phyloP scores from a whole-genome alignment of 2,329 filamentous ascomycete species.

The Rachicladosporium sp. region DNA sequence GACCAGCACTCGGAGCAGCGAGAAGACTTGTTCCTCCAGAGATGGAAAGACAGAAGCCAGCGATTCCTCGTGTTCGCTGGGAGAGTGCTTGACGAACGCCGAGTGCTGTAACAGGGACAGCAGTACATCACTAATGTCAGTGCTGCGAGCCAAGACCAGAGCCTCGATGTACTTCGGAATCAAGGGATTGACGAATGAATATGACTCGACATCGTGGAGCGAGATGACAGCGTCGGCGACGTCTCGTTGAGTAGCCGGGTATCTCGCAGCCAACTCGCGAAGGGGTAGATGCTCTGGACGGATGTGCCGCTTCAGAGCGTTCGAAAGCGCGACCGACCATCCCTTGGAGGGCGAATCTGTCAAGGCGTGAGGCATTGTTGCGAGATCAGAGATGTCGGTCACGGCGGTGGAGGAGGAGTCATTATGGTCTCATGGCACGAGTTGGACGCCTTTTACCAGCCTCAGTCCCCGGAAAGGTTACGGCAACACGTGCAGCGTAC shows the following conservation, averaged over 20 bases:
- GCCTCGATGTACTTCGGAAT: constrained; percentile 17
- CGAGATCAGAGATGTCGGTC: too few species aligned
- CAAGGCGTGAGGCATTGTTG: too few species aligned
- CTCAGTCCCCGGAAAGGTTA: too few species aligned
- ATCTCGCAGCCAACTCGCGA: constrained; percentile 8
- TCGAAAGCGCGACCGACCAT: constrained; percentile 1
- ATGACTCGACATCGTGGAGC: constrained; percentile 4
- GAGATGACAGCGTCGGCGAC: constrained; percentile 15
- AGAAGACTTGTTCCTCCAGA: constrained; percentile 22
- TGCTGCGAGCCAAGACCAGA: constrained; percentile 13
- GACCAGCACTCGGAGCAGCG: constrained; percentile 16
- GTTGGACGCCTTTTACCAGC: too few species aligned
- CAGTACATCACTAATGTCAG: constrained; percentile 18
- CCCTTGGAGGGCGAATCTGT: not conserved
- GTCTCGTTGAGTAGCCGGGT: constrained; percentile 7
- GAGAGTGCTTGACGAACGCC: not conserved
- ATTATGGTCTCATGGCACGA: too few species aligned
- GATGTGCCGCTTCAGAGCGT: not conserved
- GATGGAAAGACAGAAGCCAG: constrained; percentile 9
- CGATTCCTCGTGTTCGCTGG: not conserved
- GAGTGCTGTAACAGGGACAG: constrained; percentile 18
- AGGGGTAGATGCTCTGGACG: constrained; percentile 7
- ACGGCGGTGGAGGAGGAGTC: too few species aligned
- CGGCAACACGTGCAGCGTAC: too few species aligned
- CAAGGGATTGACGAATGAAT: constrained; percentile 16